Evolutionary conservation across 352 stramenopile genomes (phyloP).

Genomic region (Phytophthora colocasiae): DNA sequence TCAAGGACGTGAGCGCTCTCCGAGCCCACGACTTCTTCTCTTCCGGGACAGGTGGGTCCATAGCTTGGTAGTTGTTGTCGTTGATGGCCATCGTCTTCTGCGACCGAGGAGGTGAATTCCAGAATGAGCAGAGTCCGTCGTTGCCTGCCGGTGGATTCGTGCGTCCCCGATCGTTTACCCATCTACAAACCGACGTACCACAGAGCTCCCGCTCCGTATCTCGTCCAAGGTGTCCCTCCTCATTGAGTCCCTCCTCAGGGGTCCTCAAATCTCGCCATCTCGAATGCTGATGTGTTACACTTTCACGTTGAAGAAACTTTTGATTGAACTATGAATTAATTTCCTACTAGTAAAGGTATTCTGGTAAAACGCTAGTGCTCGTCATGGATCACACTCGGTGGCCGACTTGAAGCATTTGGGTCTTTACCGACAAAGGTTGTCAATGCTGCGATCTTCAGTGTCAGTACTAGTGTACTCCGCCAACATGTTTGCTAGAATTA

Average conservation of each 20-base stretch:
- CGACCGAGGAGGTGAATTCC: not conserved
- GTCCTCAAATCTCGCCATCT: constrained; percentile 5
- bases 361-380: no score
- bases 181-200: constrained; percentile 4
- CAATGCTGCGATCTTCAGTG: no score
- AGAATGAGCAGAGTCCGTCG: constrained; percentile 1
- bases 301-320: not conserved
- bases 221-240: constrained; percentile 3
- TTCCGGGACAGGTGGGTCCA: constrained; percentile 27
- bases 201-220: constrained; percentile 6
- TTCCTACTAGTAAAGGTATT: no score
- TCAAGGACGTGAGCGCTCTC: constrained; percentile 57
- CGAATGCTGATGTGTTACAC: not conserved
- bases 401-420: no score
- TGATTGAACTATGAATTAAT: not conserved
- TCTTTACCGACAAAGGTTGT: no score
- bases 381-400: no score
- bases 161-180: constrained; percentile 3
- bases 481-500: no score
- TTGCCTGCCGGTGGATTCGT: constrained; percentile 1
- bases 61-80: constrained; percentile 33
- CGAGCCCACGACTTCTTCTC: constrained; percentile 39
- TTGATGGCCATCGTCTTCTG: constrained; percentile 3
- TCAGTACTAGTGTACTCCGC: no score
- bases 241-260: no score